Conservation (phyloP, 352 stramenopile genomes). For the Globisporangium cystogenes region DNA sequence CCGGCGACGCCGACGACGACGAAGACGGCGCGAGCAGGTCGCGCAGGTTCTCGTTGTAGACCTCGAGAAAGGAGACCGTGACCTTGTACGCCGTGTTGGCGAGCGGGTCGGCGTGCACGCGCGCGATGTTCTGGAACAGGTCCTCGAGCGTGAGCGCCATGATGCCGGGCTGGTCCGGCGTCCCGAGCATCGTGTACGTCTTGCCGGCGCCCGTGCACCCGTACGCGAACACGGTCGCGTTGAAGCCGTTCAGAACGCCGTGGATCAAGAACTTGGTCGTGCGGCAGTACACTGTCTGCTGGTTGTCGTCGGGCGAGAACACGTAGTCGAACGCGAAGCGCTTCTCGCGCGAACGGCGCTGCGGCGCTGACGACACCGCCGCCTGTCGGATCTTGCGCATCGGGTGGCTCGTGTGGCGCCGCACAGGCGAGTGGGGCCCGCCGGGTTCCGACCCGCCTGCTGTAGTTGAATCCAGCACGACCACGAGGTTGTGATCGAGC, state of each 20-base stretch:
- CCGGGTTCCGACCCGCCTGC: background rate
- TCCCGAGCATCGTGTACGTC: slow-evolving; percentile 91
- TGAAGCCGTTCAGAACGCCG: slow-evolving; percentile 84
- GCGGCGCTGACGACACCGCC: slow-evolving; percentile 14
- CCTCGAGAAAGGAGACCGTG: slow-evolving; percentile 85
- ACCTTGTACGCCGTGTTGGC: slow-evolving; percentile 51
- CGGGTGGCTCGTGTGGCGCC: slow-evolving; percentile 19
- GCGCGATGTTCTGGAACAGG: slow-evolving; percentile 71
- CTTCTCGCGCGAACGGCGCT: slow-evolving; percentile 55
- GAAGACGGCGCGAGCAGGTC: slow-evolving; percentile 60
- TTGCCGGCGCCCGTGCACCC: slow-evolving; percentile 87
- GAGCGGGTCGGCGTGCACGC: slow-evolving; percentile 22
- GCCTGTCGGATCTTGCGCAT: slow-evolving; percentile 31
- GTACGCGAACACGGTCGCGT: slow-evolving; percentile 91
- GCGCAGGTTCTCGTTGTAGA: slow-evolving; percentile 94
- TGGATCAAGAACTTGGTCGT: slow-evolving; percentile 88
- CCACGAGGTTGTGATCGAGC: slow-evolving; percentile 79
- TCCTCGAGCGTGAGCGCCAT: slow-evolving; percentile 86
- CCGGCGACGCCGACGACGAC: slow-evolving; percentile 1
- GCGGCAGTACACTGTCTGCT: slow-evolving; percentile 79
- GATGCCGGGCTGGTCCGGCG: slow-evolving; percentile 74
- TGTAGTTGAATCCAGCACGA: slow-evolving; percentile 61
- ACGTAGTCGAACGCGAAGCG: slow-evolving; percentile 90
- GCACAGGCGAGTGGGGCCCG: slow-evolving; percentile 3
- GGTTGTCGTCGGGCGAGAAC: slow-evolving; percentile 58